Evolutionary conservation across 2,329 filamentous ascomycete genomes (phyloP).

Genomic region (Trichoderma guizhouense): DNA sequence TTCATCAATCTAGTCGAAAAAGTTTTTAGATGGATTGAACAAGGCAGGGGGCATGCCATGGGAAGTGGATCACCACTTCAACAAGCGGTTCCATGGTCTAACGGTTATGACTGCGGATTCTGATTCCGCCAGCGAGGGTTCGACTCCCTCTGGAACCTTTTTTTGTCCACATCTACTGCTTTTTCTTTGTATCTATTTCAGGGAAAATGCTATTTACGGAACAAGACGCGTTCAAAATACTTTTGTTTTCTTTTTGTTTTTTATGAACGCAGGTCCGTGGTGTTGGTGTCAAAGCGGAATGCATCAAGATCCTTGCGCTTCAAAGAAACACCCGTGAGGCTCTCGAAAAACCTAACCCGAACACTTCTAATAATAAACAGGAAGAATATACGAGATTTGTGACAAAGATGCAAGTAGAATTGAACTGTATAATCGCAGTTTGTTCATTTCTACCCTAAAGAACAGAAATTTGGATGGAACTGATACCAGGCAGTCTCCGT

Average conservation of each 20-base stretch:
- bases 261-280: not conserved
- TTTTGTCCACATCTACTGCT: not conserved
- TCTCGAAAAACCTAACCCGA: not conserved
- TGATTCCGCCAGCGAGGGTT: conserved; percentile 21
- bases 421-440: not conserved
- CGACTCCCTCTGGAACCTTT: conserved; percentile 20
- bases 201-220: not conserved
- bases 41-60: not conserved
- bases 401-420: not conserved
- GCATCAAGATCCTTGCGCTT: not conserved
- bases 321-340: not conserved
- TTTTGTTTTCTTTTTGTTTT: not conserved
- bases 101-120: conserved; percentile 21
- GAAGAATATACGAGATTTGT: not conserved
- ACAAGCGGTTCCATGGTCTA: conserved; percentile 18
- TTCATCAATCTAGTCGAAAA: not conserved
- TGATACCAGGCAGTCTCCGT: not conserved
- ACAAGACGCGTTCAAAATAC: not conserved
- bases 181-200: not conserved
- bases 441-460: not conserved
- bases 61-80: conserved; percentile 11
- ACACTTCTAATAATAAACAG: not conserved
- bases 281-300: not conserved
- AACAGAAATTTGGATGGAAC: not conserved
- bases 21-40: not conserved